A percentile compares a stretch with the other conserved stretches of the same genome.
phyloP scores from a whole-genome alignment of 2,329 filamentous ascomycete species.

The Aurifilum marmelostoma region DNA sequence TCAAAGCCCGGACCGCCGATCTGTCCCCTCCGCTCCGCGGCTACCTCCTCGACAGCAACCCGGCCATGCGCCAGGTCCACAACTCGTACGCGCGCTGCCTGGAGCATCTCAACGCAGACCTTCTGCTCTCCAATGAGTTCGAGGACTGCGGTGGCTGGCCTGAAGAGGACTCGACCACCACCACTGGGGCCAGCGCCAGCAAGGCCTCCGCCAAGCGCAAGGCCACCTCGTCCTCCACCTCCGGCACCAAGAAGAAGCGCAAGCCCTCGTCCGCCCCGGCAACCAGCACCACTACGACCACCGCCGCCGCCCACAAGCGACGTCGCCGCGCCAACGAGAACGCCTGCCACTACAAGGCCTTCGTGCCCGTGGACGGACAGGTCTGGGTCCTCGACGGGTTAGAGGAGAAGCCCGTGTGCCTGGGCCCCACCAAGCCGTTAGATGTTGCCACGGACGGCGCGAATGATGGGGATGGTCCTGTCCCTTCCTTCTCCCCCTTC shows the following conservation, averaged over 20 bases:
- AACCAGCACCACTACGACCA: conserved; percentile 32
- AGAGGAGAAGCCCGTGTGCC: conserved; percentile 67
- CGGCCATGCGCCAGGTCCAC: conserved; percentile 78
- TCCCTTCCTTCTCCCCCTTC: conserved; percentile 10
- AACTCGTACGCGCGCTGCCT: conserved; percentile 85
- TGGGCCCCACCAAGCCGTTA: conserved; percentile 49
- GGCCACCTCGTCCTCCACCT: background rate
- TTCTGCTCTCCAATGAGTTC: conserved; percentile 64
- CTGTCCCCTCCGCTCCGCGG: conserved; percentile 77
- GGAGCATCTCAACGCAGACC: conserved; percentile 74
- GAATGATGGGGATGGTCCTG: background rate
- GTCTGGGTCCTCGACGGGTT: conserved; percentile 92
- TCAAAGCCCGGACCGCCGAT: conserved; percentile 71
- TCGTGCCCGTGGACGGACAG: conserved; percentile 70
- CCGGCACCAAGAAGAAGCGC: conserved; percentile 28
- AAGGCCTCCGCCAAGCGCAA: conserved; percentile 31
- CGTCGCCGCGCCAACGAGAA: conserved; percentile 54
- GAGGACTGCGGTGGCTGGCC: conserved; percentile 42
- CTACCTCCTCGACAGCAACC: conserved; percentile 72
- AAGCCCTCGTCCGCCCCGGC: conserved; percentile 21
- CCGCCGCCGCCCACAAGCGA: conserved; percentile 38
- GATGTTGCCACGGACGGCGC: background rate
- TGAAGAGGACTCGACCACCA: conserved; percentile 34
- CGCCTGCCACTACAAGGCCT: conserved; percentile 87
- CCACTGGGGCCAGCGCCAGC: conserved; percentile 38